Evolutionary conservation across 1,284 basidiomycete species (phyloP), one percentile per base, ranked within the genome.

Genomic region (Porodaedalea pini): DNA sequence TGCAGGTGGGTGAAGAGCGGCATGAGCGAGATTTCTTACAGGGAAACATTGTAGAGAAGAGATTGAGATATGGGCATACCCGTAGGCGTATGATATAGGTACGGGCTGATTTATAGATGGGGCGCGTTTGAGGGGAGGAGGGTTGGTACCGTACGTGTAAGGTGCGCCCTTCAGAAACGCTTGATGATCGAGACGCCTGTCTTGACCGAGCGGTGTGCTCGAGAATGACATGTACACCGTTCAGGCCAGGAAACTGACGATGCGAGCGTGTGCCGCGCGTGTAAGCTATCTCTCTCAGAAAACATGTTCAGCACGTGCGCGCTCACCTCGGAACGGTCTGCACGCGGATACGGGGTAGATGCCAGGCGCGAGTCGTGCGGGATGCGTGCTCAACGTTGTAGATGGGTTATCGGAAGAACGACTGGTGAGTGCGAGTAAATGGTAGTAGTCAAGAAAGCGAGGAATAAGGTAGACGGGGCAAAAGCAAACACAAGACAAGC

Each of bases 161-260:
- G 73, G 68, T 47, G 72, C 75, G 73, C 86, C 88, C 63, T 83
- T 85, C 68, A 88, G 80, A 69, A 90, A 90, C 57, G 86, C 78
- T 69, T 78, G 75, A 70, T 85, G 87, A 79, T 89, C 87, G 69
- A 89, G 81, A 76, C 88, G 83, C 80, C 85, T 86, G 77, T 83
- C 85, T 83, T 89, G 85, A 74, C 84, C 85, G 65, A 90, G 74
- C 57, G 88, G 87, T 71, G 87, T 90, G 71, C 83, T 80, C 70
- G 86, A 80, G 82, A 90, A 90, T 73, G 88, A 90, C 88, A 90
- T 90, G 78, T 78, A 85, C 69, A 21, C 56, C 54, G 54, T 49
- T 54, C 45, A 60, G 37, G 54, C 40, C 54, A 32, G 48, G 34
- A 54, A 43, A 51, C 51, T 51, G 48, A 27, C 31, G 34, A 48